phyloP scores from a whole-genome alignment of 257 asterid genomes.

The Nicotiana paniculata region DNA sequence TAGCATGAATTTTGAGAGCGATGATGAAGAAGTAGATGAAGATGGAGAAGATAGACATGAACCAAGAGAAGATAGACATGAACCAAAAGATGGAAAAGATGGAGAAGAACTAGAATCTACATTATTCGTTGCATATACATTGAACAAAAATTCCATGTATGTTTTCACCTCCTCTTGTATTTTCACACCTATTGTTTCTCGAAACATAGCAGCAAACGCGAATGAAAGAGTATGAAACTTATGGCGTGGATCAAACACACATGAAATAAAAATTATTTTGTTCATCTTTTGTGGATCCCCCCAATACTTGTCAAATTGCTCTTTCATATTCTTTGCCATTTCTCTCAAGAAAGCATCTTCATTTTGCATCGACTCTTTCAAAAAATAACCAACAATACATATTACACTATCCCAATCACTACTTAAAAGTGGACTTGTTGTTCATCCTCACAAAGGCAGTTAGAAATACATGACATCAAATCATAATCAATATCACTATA shows the following conservation, averaged over 20 bases:
- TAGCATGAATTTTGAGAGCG: not conserved
- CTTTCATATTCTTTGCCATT: not conserved
- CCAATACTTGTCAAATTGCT: slow-evolving; percentile 3
- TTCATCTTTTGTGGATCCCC: slow-evolving; percentile 2
- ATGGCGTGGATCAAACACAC: not conserved
- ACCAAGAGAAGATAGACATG: not conserved
- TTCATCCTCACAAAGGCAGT: not conserved
- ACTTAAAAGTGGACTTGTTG: not conserved
- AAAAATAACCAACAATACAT: not conserved
- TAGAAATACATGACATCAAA: not conserved
- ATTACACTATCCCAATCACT: not conserved
- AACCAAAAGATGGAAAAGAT: not conserved
- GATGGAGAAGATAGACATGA: not conserved
- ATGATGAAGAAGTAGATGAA: not conserved
- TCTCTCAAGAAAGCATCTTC: not conserved
- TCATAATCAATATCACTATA: not conserved
- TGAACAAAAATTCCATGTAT: not conserved
- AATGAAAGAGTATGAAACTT: not conserved
- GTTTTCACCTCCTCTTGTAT: not conserved
- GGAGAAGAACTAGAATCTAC: not conserved
- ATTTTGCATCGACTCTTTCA: not conserved
- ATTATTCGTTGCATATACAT: not conserved
- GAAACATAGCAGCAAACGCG: not conserved
- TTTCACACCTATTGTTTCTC: not conserved
- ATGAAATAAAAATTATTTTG: not conserved